A percentile compares a stretch with the other conserved stretches of the same genome.
Conservation (phyloP, 257 asterid species). For the Vinca minor region DNA sequence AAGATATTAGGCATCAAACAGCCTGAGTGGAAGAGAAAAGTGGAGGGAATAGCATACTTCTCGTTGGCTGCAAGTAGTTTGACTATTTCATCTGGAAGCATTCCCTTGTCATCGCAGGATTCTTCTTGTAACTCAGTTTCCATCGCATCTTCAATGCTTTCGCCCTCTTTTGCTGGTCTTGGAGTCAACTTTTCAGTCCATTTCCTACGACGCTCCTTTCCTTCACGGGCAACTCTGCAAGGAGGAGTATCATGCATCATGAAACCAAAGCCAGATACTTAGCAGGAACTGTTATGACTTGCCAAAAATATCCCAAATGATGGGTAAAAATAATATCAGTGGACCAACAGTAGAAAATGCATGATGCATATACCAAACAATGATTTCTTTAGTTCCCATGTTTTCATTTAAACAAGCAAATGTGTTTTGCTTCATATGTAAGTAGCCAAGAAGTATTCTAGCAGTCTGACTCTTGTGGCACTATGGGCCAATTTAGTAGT, state of each 20-base stretch:
- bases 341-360: too few relatives aligned
- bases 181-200: slow-evolving; percentile 76
- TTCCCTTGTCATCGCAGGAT: slow-evolving; percentile 35
- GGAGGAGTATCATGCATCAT: background rate
- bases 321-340: background rate
- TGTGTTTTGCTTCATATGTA: background rate
- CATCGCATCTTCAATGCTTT: slow-evolving; percentile 27
- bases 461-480: background rate
- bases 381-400: too few relatives aligned
- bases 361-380: background rate
- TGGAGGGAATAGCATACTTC: slow-evolving; percentile 45
- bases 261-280: background rate
- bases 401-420: background rate
- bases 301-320: background rate
- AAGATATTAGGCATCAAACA: slow-evolving; percentile 3
- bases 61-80: slow-evolving; percentile 61
- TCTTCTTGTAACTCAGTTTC: slow-evolving; percentile 33
- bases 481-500: background rate
- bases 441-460: too few relatives aligned
- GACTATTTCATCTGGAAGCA: slow-evolving; percentile 84
- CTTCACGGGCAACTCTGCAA: slow-evolving; percentile 67
- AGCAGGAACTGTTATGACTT: background rate
- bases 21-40: too few relatives aligned
- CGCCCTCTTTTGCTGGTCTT: slow-evolving; percentile 29
- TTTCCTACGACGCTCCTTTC: slow-evolving; percentile 60